These are phyloP conservation scores for Ustulina deusta DNA, from an alignment of 2,329 filamentous ascomycete genomes.

Conservation along the genomic window DNA sequence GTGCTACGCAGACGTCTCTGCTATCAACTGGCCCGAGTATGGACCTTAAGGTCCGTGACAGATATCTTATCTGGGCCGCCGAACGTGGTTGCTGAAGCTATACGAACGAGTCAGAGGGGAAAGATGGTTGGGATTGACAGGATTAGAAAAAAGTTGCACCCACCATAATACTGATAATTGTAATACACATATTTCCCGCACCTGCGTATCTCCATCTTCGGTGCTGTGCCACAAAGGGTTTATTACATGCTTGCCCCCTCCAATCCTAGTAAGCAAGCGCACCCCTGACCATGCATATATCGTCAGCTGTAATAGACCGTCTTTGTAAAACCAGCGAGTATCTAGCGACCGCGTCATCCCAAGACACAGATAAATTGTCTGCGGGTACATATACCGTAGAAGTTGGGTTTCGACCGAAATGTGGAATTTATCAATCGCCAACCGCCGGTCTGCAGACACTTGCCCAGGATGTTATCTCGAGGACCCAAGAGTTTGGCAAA, in stretches of 20 bases:
- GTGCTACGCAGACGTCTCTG: constrained; percentile 58
- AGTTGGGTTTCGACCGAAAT: no score
- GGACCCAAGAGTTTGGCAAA: no score
- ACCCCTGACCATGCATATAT: no score
- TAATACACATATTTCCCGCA: constrained; percentile 20
- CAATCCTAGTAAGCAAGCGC: background rate
- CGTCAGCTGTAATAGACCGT: no score
- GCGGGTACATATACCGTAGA: no score
- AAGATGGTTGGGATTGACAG: background rate
- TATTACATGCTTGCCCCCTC: background rate
- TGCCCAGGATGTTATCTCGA: background rate
- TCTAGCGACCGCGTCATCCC: no score
- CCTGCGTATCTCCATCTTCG: background rate
- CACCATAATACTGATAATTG: constrained; percentile 22
- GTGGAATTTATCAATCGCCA: no score
- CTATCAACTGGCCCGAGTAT: constrained; percentile 55
- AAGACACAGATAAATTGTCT: no score
- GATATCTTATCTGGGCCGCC: background rate
- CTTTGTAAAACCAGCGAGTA: no score
- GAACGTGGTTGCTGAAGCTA: background rate
- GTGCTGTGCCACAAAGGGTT: background rate
- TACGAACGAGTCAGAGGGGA: background rate
- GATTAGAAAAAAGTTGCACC: constrained; percentile 9
- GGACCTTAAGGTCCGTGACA: constrained; percentile 24
- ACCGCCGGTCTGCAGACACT: no score